A percentile compares a stretch with the other conserved stretches of the same genome.
These are phyloP conservation scores for Diaporthe australafricana DNA, from an alignment of 2,329 filamentous ascomycete species.

Conservation along the genomic window DNA sequence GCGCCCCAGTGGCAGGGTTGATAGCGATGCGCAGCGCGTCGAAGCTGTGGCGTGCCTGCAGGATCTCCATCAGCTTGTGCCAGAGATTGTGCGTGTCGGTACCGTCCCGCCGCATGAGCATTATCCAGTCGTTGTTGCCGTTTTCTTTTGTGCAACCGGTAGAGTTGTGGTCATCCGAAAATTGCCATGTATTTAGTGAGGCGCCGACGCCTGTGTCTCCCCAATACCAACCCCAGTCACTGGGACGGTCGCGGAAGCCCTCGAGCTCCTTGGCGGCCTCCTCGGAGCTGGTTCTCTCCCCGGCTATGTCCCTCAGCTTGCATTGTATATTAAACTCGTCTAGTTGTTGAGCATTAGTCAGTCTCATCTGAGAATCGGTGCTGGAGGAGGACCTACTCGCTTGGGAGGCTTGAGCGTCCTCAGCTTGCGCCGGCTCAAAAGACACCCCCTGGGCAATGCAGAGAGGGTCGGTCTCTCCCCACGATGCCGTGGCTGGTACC, in stretches of 20 bases:
- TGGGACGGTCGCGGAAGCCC: constrained; percentile 37
- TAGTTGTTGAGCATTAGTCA: not conserved
- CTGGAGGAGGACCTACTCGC: not conserved
- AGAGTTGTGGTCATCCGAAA: constrained; percentile 32
- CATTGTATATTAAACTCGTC: constrained; percentile 37
- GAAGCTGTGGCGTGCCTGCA: constrained; percentile 43
- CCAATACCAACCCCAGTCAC: constrained; percentile 40
- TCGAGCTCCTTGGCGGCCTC: constrained; percentile 33
- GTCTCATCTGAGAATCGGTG: not conserved
- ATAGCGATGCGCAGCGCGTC: constrained; percentile 41
- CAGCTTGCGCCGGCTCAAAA: constrained; percentile 23
- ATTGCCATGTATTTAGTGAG: constrained; percentile 39
- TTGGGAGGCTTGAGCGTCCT: not conserved
- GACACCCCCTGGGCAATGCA: constrained; percentile 38
- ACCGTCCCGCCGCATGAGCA: constrained; percentile 43
- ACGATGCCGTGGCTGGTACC: not conserved
- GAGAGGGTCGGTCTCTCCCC: constrained; percentile 33
- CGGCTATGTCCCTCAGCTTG: constrained; percentile 24
- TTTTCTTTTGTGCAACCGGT: constrained; percentile 19
- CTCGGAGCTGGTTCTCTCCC: constrained; percentile 11
- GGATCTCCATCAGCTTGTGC: constrained; percentile 46
- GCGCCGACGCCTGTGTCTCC: constrained; percentile 41
- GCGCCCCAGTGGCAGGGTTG: constrained; percentile 38
- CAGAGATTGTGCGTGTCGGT: constrained; percentile 43
- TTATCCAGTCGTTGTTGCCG: constrained; percentile 40